These are phyloP conservation scores for Penicillium paradoxum DNA, from an alignment of 495 filamentous ascomycete species.

Conservation along the genomic window DNA sequence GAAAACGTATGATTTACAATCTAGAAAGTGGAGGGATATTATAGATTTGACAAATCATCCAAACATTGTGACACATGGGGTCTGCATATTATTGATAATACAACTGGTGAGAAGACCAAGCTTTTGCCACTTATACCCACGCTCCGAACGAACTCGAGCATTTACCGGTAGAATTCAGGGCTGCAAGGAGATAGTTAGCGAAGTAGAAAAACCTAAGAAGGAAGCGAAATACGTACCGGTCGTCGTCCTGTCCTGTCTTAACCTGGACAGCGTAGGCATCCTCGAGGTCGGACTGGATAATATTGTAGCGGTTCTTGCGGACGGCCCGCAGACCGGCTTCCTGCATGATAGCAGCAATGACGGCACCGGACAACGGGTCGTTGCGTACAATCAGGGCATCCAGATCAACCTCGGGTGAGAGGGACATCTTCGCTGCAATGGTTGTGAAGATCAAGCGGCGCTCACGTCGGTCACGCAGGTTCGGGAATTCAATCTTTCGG, in stretches of 20 bases:
- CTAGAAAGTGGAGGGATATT: neutral
- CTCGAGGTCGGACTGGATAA: slow-evolving; percentile 92
- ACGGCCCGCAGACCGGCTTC: slow-evolving; percentile 94
- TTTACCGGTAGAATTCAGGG: slow-evolving; percentile 55
- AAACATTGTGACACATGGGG: slow-evolving; percentile 23
- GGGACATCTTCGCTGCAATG: slow-evolving; percentile 92
- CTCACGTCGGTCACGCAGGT: slow-evolving; percentile 84
- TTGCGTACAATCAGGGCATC: slow-evolving; percentile 94
- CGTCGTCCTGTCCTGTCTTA: slow-evolving; percentile 74
- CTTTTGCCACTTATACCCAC: slow-evolving; percentile 22
- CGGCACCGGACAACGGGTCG: slow-evolving; percentile 87
- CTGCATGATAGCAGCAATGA: slow-evolving; percentile 99
- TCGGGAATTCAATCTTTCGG: slow-evolving; percentile 97
- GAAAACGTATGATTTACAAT: neutral
- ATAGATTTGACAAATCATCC: slow-evolving; percentile 6
- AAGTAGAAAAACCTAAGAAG: neutral
- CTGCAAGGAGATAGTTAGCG: slow-evolving; percentile 27
- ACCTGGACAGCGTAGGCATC: slow-evolving; percentile 95
- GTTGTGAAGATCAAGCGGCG: slow-evolving; percentile 93
- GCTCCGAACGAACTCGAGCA: neutral
- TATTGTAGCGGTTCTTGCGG: slow-evolving; percentile 97
- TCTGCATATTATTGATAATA: slow-evolving; percentile 37
- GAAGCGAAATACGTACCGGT: slow-evolving; percentile 38
- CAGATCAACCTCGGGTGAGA: slow-evolving; percentile 92
- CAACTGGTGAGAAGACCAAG: slow-evolving; percentile 25